A percentile compares a stretch with the other conserved stretches of the same genome.
These are phyloP conservation scores for Euphorbia lathyris DNA, from an alignment of 345 rosid genomes.

Conservation along the genomic window DNA sequence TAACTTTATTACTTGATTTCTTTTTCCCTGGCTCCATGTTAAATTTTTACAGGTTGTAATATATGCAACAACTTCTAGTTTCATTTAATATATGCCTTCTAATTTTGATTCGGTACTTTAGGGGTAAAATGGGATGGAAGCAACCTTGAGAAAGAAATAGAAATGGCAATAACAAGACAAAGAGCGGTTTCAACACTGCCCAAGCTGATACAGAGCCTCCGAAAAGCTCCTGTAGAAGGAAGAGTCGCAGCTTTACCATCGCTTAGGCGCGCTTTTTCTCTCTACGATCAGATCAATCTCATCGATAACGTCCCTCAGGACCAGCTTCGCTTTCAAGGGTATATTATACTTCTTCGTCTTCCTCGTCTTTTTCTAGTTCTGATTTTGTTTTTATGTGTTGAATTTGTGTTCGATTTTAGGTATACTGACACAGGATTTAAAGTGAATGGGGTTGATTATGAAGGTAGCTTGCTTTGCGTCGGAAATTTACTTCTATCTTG, in stretches of 20 bases:
- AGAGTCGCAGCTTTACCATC: conserved; percentile 52
- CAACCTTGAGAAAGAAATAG: background rate
- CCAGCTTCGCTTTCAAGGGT: conserved; percentile 90
- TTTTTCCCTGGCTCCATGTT: too few relatives aligned
- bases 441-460: conserved; percentile 66
- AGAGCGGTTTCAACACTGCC: conserved; percentile 51
- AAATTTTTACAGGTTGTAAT: too few relatives aligned
- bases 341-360: background rate
- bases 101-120: too few relatives aligned
- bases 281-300: conserved; percentile 92
- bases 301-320: conserved; percentile 85
- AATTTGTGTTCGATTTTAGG: conserved; percentile 25
- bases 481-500: conserved; percentile 85
- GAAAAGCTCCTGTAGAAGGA: conserved; percentile 26
- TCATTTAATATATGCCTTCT: too few relatives aligned
- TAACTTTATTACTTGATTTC: too few relatives aligned
- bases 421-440: conserved; percentile 77
- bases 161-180: conserved; percentile 55
- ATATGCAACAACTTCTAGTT: too few relatives aligned
- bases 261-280: conserved; percentile 81
- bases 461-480: conserved; percentile 89
- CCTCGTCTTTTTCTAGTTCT: too few relatives aligned
- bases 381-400: background rate
- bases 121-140: too few relatives aligned
- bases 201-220: conserved; percentile 44